Base-by-base conservation (phyloP, 2,329 filamentous ascomycete genomes). In the Aspergillus sp. region DNA sequence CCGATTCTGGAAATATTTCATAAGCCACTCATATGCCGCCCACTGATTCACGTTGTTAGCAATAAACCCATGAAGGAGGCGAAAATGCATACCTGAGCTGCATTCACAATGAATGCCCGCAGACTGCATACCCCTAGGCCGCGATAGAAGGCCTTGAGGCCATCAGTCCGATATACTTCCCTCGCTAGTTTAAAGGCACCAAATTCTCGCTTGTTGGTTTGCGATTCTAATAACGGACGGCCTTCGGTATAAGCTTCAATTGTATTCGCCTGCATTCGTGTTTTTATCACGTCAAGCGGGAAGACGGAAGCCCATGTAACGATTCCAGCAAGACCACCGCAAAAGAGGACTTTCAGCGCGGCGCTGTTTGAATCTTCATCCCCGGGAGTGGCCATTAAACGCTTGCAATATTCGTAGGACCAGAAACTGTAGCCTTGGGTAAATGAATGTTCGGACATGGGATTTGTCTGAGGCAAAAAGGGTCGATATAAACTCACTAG, bases 231-330 rank as follows among this genome's bases (percentile, higher is more conserved):
- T 40, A 66, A 68, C 54, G 59, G 61, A 33, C 62, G 68, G 61
- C 56, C 67, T 56, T 64, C 71, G 59, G 49, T 54, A 24, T 39
- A 33, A 51, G 64, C 44, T 15, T 65, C 62, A 46, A 70, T 70
- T 4, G 73, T 75, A 74, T 95, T 90, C 1, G 88, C 88, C 73
- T 98, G 93, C n/a, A 97, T 83, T 53, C 91, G 82, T 3, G 93
- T 97, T 78, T 98, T 98, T 69, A 98, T 83, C 47, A 96, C 88
- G 73, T 98, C 93, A 15, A 98, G 76, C 0, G 93, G 93, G 65
- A 96, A 98, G 27, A 98, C 86, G 57, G 89, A 93, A 4, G 85
- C 87, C 93, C 93, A 98, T 0, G 92, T 96, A 40, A 89, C 84
- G 19, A 97, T 84, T 0, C 93, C 93, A 5, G 93, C 93, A 50